Conservation (phyloP, 768 basidiomycete genomes). For the Collybiopsis confluens region DNA sequence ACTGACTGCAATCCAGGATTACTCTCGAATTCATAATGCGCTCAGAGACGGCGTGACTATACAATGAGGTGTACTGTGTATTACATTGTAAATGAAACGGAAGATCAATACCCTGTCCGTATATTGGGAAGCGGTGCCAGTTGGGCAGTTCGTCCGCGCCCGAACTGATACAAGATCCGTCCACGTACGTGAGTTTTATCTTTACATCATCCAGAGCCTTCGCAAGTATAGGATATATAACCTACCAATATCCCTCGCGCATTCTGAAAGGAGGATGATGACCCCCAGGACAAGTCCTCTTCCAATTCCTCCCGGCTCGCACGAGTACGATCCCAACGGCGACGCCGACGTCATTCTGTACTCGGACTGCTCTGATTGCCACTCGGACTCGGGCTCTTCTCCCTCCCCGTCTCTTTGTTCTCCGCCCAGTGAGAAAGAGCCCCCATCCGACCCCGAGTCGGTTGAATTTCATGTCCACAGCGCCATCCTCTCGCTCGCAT, state of each 20-base stretch:
- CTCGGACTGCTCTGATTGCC: constrained; percentile 15
- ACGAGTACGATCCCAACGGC: constrained; percentile 5
- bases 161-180: no score
- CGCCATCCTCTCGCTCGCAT: constrained; percentile 58
- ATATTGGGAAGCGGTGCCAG: no score
- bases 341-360: constrained; percentile 44
- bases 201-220: no score
- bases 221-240: no score
- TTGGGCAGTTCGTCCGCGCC: no score
- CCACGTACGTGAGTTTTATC: no score
- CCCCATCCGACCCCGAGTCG: neutral
- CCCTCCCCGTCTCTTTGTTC: neutral
- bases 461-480: constrained; percentile 59
- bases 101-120: no score
- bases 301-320: constrained; percentile 8
- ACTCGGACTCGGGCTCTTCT: neutral
- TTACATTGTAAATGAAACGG: no score
- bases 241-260: no score
- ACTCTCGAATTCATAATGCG: neutral
- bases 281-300: neutral
- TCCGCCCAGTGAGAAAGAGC: neutral
- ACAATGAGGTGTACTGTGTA: neutral
- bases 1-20: neutral
- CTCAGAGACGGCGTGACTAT: neutral
- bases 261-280: no score